These are phyloP conservation scores for Arctostaphylos glauca DNA, from an alignment of 148 eudicot genomes.

Conservation along the genomic window DNA sequence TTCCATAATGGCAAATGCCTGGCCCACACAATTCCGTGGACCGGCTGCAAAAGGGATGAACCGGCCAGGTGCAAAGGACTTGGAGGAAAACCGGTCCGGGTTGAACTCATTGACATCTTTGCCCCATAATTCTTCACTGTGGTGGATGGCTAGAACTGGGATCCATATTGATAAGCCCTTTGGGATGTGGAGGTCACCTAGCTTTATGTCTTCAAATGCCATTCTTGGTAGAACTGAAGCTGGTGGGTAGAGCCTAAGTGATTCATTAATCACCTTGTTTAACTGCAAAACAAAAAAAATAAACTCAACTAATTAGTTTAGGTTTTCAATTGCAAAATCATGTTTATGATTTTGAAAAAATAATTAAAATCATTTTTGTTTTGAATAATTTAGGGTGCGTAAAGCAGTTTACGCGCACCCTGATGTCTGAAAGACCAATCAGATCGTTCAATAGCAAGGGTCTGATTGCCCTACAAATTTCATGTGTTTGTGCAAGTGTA, in stretches of 20 bases:
- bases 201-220: conserved; percentile 79
- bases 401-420: too few species aligned
- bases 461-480: too few species aligned
- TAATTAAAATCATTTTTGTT: too few species aligned
- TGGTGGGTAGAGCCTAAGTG: conserved; percentile 84
- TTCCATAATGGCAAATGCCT: conserved; percentile 77
- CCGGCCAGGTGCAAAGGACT: conserved; percentile 47
- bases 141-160: conserved; percentile 88
- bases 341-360: too few species aligned
- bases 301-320: not conserved
- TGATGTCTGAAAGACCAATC: too few species aligned
- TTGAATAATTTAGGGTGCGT: too few species aligned
- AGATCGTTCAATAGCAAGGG: too few species aligned
- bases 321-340: not conserved
- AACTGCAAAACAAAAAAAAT: conserved; percentile 38
- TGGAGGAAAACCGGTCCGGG: conserved; percentile 68
- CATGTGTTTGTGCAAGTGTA: too few species aligned
- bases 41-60: conserved; percentile 87
- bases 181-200: conserved; percentile 74
- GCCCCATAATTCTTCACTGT: conserved; percentile 75
- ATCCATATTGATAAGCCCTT: conserved; percentile 94
- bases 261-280: conserved; percentile 80
- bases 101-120: conserved; percentile 72
- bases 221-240: conserved; percentile 78
- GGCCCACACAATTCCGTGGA: conserved; percentile 90